Percentiles rank a stretch among this genome's conserved stretches.
Evolutionary conservation across 495 filamentous ascomycete genomes (phyloP).

Genomic region (Aspergillus egyptiacus): DNA sequence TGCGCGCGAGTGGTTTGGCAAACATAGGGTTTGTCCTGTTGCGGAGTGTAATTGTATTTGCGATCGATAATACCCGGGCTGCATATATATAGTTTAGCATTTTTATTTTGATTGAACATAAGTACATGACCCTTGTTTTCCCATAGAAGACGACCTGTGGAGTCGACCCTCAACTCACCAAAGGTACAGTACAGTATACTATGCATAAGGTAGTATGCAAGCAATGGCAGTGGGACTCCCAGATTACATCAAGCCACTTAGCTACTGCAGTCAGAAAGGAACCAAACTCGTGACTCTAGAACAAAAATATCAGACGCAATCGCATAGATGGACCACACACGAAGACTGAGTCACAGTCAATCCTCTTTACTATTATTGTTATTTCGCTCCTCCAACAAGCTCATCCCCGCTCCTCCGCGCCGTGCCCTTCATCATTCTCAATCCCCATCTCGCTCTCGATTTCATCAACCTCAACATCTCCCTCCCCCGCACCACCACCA

Average conservation of each 20-base stretch:
- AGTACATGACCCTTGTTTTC: too few species aligned
- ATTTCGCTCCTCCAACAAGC: background rate
- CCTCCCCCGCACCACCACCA: background rate
- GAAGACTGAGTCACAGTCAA: background rate
- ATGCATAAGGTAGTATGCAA: too few species aligned
- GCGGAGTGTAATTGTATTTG: slow-evolving; percentile 86
- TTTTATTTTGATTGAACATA: slow-evolving; percentile 6
- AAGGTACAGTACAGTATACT: too few species aligned
- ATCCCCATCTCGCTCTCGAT: background rate
- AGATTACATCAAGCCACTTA: too few species aligned
- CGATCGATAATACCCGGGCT: slow-evolving; percentile 35
- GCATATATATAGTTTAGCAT: background rate
- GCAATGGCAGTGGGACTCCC: too few species aligned
- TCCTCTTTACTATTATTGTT: background rate
- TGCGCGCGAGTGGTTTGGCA: slow-evolving; percentile 78
- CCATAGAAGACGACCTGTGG: too few species aligned
- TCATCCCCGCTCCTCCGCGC: background rate
- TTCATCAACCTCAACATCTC: background rate
- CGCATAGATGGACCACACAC: background rate
- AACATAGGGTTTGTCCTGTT: slow-evolving; percentile 77
- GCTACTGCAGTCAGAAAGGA: too few species aligned
- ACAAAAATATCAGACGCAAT: background rate
- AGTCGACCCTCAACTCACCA: too few species aligned
- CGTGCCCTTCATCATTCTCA: background rate
- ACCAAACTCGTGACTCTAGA: background rate